phyloP scores from a whole-genome alignment of 2,329 filamentous ascomycete genomes.

The Exophiala dermatitidis region DNA sequence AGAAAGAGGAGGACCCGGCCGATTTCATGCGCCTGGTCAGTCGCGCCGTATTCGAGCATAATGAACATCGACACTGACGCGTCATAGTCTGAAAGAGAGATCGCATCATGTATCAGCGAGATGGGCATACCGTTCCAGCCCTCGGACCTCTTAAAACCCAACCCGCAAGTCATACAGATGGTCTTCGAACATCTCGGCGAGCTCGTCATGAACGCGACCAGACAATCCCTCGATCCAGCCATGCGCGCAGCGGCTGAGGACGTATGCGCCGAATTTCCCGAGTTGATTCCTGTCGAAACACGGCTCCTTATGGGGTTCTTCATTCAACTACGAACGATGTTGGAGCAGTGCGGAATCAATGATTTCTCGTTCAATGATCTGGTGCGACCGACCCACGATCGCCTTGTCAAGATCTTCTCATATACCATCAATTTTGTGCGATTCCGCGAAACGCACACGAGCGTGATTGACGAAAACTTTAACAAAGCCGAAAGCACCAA shows the following conservation, averaged over 20 bases:
- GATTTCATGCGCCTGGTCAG: conserved; percentile 51
- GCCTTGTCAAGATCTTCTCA: conserved; percentile 89
- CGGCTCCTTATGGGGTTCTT: conserved; percentile 96
- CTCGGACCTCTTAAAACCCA: conserved; percentile 85
- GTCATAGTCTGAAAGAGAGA: conserved; percentile 61
- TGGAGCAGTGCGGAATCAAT: conserved; percentile 79
- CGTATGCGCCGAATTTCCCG: conserved; percentile 72
- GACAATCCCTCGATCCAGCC: conserved; percentile 86
- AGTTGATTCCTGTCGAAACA: conserved; percentile 78
- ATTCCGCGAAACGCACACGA: conserved; percentile 87
- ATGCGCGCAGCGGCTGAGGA: conserved; percentile 87
- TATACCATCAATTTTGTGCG: conserved; percentile 98
- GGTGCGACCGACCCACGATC: conserved; percentile 81
- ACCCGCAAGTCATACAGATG: conserved; percentile 88
- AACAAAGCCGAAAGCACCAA: conserved; percentile 85
- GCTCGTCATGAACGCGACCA: conserved; percentile 84
- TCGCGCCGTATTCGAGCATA: conserved; percentile 13
- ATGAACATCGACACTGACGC: conserved; percentile 31
- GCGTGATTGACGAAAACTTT: conserved; percentile 85
- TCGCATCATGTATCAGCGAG: conserved; percentile 93
- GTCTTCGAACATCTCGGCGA: conserved; percentile 98
- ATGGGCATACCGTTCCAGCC: conserved; percentile 86
- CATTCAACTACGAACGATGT: conserved; percentile 67
- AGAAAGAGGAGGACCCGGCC: conserved; percentile 53
- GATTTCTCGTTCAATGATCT: conserved; percentile 93